Evolutionary conservation across 2,329 filamentous ascomycete genomes (phyloP), one percentile per base, ranked within the genome.

Genomic region (Aspergillus sp.): DNA sequence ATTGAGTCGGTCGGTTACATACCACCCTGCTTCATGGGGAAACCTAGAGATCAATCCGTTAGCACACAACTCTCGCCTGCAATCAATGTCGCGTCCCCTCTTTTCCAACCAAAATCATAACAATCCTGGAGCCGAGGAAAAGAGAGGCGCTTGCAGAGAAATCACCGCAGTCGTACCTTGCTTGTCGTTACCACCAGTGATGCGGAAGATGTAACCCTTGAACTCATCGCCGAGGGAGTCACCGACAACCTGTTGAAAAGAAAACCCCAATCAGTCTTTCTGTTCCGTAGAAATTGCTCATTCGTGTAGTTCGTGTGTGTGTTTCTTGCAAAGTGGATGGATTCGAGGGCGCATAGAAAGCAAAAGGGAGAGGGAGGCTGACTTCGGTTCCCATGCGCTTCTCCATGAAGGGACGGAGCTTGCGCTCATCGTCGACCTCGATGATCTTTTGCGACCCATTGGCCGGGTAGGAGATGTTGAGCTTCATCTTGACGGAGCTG

Each of bases 181-280:
- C 91, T 99, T 99, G 89, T 99, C 94, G 89, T 99, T 99, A 77
- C 95, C 94, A 75, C 94, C 95, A 72, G 94, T 99, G 84, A 99
- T 97, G 78, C 87, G 88, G 88, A 99, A 91, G 83, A 99, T 88
- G 85, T 99, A 99, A 80, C 94, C 94, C 86, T 97, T 97, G 89
- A 96, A 99, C 83, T 99, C 94, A 76, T 97, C 92, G 74, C 94
- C 94, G 73, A 99, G 85, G 76, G 87, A 88, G 83, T 99, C 95
- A 73, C 88, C 94, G 70, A 89, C 81, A 70, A 99, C 89, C 83
- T 97, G 69, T 59, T 64, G 45, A 57, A 65, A 55, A 41, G 58
- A 59, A 56, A 59, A 59, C 54, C 56, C 63, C 58, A 64, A 69
- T 71, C 67, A 72, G 67, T 60, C 60, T 63, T 61, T 53, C 45